Evolutionary conservation across 768 basidiomycete species (phyloP), one percentile per base, ranked within the genome.

Genomic region (Hypsizygus marmoreus): DNA sequence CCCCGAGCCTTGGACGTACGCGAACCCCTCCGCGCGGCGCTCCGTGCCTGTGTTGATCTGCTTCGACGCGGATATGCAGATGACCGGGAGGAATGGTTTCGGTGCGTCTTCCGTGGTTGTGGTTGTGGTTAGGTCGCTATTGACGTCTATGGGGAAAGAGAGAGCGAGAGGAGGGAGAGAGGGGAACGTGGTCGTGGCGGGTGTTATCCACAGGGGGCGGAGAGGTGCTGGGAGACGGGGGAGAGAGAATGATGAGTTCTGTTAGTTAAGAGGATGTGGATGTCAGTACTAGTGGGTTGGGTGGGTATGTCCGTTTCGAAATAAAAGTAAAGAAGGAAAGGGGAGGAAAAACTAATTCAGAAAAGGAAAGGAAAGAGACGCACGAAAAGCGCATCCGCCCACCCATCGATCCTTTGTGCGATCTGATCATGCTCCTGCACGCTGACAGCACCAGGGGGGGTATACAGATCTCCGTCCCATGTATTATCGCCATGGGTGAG

Each of bases 1-100:
- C 0, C 94, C 95, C 0, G 89, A 91, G 1, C 95, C 95, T 63
- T 95, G 94, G 6, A 97, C 80, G 61, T 97, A 97, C 16, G 82
- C 73, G 60, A 85, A 97, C 0, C 89, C 90, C n/a, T 71, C 66
- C 7, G 71, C 52, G 1, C 86, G 77, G 16, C 87, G 72, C 47
- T 88, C 84, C 1, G 78, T 44, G 6, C 82, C 82, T 2, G 81
- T 79, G 5, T 69, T 59, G 5, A 86, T 73, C 51, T 82, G 83
- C 53, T 80, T 82, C 3, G 92, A 95, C 2, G 95, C 93, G 2
- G 90, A 93, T 9, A 94, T 66, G 62, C 93, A 97, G 20, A 98
- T 70, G 45, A 97, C 62, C 0, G 95, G 89, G 56, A 72, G 69
- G 63, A 79, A 91, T 12, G 49, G 14, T n/a, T n/a, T n/a, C n/a